Conservation (phyloP, 2,329 filamentous ascomycete genomes). For the Paradendryphiella salina region DNA sequence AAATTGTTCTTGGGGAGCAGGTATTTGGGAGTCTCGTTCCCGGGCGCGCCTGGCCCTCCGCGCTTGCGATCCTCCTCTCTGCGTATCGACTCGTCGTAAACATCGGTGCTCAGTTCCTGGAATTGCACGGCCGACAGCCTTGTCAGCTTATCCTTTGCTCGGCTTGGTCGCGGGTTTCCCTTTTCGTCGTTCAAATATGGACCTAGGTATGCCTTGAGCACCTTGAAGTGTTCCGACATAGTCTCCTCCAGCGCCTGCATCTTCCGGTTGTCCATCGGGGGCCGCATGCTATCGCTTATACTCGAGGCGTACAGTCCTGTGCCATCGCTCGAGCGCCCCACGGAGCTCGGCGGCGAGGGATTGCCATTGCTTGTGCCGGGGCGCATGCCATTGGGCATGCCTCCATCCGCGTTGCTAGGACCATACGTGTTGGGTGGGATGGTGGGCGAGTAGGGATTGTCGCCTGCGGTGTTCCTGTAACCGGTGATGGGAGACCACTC, state of each 20-base stretch:
- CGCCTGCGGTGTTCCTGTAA: constrained; percentile 44
- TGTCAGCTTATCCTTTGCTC: constrained; percentile 91
- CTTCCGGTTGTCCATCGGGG: constrained; percentile 59
- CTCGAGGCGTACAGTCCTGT: constrained; percentile 63
- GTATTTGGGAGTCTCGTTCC: constrained; percentile 57
- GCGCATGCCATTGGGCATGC: constrained; percentile 59
- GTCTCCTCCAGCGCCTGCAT: constrained; percentile 66
- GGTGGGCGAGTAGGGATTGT: constrained; percentile 46
- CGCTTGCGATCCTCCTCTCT: constrained; percentile 67
- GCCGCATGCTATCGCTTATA: constrained; percentile 55
- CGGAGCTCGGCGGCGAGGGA: constrained; percentile 84
- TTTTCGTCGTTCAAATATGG: constrained; percentile 73
- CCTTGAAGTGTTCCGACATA: constrained; percentile 77
- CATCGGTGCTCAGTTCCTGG: constrained; percentile 95
- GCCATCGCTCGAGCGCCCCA: constrained; percentile 82
- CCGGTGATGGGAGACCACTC: constrained; percentile 49
- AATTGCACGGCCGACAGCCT: constrained; percentile 91
- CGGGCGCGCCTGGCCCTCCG: constrained; percentile 54
- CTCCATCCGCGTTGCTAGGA: constrained; percentile 45
- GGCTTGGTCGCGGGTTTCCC: constrained; percentile 74
- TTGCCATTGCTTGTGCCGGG: constrained; percentile 51
- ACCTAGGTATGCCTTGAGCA: constrained; percentile 75
- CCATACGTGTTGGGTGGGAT: constrained; percentile 42
- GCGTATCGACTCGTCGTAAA: constrained; percentile 90
- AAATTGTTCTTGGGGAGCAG: constrained; percentile 85